phyloP scores from a whole-genome alignment of 441 rosid species.

The Rhodomyrtus psidioides region DNA sequence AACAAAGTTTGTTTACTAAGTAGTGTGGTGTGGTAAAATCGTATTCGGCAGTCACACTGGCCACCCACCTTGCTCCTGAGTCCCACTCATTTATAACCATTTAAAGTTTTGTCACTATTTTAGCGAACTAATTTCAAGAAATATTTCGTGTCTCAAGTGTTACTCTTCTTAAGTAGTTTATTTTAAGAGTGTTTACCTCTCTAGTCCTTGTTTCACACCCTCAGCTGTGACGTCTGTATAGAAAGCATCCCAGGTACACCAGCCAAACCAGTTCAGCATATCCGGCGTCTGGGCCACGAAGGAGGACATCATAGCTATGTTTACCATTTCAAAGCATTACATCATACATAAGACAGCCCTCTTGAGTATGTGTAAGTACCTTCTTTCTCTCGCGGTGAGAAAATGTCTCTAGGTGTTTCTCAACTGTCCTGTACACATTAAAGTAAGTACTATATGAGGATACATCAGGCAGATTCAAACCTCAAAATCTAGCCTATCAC shows the following conservation, averaged over 20 bases:
- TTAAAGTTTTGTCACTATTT: not conserved
- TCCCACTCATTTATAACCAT: not conserved
- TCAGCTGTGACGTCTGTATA: constrained; percentile 46
- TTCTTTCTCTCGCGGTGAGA: constrained; percentile 52
- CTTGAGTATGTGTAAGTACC: constrained; percentile 7
- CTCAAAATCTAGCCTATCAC: not conserved
- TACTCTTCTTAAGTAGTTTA: not conserved
- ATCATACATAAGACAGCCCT: not conserved
- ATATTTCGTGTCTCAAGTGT: not conserved
- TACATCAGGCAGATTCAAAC: not conserved
- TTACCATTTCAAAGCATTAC: not conserved
- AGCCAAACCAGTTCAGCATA: constrained; percentile 63
- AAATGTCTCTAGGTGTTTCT: constrained; percentile 47
- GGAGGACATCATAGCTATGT: not conserved
- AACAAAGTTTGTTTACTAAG: not conserved
- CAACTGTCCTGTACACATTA: constrained; percentile 31
- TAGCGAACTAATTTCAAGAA: not conserved
- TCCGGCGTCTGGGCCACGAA: constrained; percentile 37
- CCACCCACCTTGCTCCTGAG: not conserved
- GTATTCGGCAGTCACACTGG: not conserved
- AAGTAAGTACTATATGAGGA: not conserved
- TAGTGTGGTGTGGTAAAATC: not conserved
- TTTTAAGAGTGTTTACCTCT: constrained; percentile 19
- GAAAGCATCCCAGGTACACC: constrained; percentile 76
- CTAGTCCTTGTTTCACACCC: constrained; percentile 43